Base-by-base conservation (phyloP, 306 rosid species). In the Casuarina equisetifolia region DNA sequence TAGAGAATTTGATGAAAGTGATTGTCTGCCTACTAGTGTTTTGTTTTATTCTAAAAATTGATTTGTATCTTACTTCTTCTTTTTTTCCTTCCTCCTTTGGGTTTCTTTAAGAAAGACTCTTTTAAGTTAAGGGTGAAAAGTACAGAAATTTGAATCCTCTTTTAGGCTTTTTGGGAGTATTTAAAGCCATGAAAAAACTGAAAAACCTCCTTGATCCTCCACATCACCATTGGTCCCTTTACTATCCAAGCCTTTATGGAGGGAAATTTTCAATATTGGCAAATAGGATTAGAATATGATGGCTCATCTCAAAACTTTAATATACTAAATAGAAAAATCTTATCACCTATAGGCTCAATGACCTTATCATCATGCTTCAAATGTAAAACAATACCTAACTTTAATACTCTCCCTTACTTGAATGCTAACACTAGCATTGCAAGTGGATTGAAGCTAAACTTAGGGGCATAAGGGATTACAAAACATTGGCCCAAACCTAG, bases 1-100 rank as follows among this genome's bases (percentile, higher is more conserved):
- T 42, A 68, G 44, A 48, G 73, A 87, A 82, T 82, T 35, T 67
- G 12, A 78, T 67, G 88, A 87, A 79, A 79, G 72, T 39, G 81
- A 88, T 73, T 44, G 53, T 74, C 45, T 48, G 83, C 84, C 82
- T 79, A 74, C 82, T 46, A 35, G 54, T 57, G 16, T 38, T 55
- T 57, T 25, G 44, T 68, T 58, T 68, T 48, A 19, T 58, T 45
- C 49, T 6, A 48, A 74, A 49, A 61, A 46, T 72, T 19, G 48
- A 8, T 57, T 3, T 8, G 13, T 8, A 9, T 9, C 32, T 48
- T 48, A 48, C 11, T 48, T 9, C 13, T 48, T 5, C 9, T 9
- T 48, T 48, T 1, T 66, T 66, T 64, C 8, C 20, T 39, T 39
- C 12, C 17, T 64, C 4, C 11, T 64, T 40, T 19, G 35, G 35